phyloP scores from a whole-genome alignment of 768 basidiomycete genomes.

The Vararia minispora region DNA sequence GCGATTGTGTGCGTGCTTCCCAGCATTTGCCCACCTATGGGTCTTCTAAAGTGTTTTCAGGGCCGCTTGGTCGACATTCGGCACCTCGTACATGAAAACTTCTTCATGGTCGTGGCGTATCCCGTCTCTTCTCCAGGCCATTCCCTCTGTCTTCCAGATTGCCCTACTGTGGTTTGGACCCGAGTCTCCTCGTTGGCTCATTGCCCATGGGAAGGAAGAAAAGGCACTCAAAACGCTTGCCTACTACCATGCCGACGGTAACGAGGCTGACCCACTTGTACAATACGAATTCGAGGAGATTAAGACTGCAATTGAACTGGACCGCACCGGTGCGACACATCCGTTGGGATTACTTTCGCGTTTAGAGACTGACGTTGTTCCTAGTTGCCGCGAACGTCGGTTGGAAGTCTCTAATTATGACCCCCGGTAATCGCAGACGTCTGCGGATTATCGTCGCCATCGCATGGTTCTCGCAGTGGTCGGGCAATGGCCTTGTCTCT shows the following conservation, averaged over 20 bases:
- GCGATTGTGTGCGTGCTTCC: conserved; percentile 48
- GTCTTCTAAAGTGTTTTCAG: conserved; percentile 7
- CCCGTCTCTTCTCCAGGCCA: conserved; percentile 60
- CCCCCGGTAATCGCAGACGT: conserved; percentile 63
- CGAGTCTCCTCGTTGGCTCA: conserved; percentile 78
- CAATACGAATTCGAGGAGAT: conserved; percentile 74
- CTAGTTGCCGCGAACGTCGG: conserved; percentile 45
- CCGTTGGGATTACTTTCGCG: not conserved
- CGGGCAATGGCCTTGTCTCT: conserved; percentile 74
- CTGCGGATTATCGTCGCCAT: conserved; percentile 67
- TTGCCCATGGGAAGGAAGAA: conserved; percentile 62
- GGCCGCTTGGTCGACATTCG: conserved; percentile 79
- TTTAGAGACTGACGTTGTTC: conserved; percentile 1
- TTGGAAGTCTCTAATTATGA: conserved; percentile 59
- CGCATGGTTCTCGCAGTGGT: conserved; percentile 82
- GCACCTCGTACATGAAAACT: conserved; percentile 56
- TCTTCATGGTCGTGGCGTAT: conserved; percentile 82
- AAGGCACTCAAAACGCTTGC: conserved; percentile 63
- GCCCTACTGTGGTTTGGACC: conserved; percentile 57
- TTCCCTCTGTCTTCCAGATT: conserved; percentile 61
- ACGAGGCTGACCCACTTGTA: conserved; percentile 54
- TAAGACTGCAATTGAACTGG: conserved; percentile 63
- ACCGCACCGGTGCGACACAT: conserved; percentile 29
- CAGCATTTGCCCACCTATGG: not conserved
- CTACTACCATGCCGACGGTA: conserved; percentile 75